phyloP scores from a whole-genome alignment of 768 basidiomycete genomes.

The Suillus variegatus region DNA sequence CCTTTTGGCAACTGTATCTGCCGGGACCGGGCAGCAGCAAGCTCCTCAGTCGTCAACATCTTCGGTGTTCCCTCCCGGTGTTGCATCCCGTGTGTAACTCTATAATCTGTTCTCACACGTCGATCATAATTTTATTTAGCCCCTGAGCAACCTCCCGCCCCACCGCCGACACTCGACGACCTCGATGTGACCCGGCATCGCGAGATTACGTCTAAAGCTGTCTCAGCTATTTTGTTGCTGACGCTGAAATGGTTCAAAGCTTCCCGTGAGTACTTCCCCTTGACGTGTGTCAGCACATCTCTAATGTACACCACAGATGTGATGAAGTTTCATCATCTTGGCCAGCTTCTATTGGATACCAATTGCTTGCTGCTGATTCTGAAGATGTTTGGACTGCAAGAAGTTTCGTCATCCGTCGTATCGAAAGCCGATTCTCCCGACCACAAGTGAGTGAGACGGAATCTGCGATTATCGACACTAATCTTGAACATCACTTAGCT shows the following conservation, averaged over 20 bases:
- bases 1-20: constrained; percentile 89
- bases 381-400: constrained; percentile 98
- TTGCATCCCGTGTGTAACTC: constrained; percentile 57
- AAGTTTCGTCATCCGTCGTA: constrained; percentile 81
- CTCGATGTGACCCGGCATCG: constrained; percentile 93
- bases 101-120: background rate
- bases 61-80: constrained; percentile 70
- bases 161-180: constrained; percentile 83
- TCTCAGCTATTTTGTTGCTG: constrained; percentile 90
- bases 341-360: constrained; percentile 92
- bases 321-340: constrained; percentile 98
- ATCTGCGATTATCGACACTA: background rate
- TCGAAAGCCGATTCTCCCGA: constrained; percentile 87
- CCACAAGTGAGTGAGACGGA: constrained; percentile 61
- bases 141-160: constrained; percentile 60
- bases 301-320: constrained; percentile 56
- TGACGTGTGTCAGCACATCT: background rate
- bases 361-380: constrained; percentile 92
- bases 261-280: constrained; percentile 68
- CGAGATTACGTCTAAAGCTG: constrained; percentile 96
- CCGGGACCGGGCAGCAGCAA: constrained; percentile 57
- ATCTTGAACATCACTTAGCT: constrained; percentile 50
- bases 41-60: constrained; percentile 68
- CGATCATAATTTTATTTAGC: constrained; percentile 36
- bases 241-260: constrained; percentile 98